phyloP scores from a whole-genome alignment of 208 protist genomes.

The Lotmaria passim region DNA sequence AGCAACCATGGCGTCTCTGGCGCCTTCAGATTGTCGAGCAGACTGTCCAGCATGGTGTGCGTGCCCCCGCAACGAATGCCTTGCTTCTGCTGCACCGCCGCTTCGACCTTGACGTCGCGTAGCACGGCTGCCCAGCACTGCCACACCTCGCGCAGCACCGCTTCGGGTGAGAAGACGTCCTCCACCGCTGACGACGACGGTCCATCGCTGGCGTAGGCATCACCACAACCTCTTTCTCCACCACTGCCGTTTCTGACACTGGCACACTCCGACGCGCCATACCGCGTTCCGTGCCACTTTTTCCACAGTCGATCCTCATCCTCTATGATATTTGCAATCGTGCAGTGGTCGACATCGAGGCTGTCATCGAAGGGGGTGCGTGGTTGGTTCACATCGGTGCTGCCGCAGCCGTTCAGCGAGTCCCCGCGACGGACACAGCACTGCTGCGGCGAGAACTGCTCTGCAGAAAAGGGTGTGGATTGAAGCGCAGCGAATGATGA shows the following conservation, averaged over 20 bases:
- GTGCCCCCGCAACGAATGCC: background rate
- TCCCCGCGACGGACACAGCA: background rate
- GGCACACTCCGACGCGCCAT: background rate
- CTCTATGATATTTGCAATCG: constrained; percentile 2
- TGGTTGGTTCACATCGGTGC: background rate
- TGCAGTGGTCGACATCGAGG: constrained; percentile 29
- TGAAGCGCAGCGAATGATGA: too few relatives aligned
- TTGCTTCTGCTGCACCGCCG: constrained; percentile 22
- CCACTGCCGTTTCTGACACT: background rate
- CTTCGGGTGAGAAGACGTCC: constrained; percentile 12
- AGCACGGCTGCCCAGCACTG: constrained; percentile 11
- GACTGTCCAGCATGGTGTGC: constrained; percentile 1
- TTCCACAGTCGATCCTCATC: constrained; percentile 15
- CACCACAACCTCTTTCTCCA: background rate
- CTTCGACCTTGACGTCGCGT: constrained; percentile 22
- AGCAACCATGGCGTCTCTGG: constrained; percentile 31
- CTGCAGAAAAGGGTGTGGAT: too few relatives aligned
- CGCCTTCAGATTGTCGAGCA: constrained; percentile 15
- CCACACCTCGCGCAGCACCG: constrained; percentile 10
- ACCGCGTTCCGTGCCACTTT: background rate
- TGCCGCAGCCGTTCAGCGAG: background rate
- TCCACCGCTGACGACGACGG: background rate
- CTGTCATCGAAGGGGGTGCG: background rate
- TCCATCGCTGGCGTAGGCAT: too few relatives aligned
- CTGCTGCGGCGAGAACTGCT: background rate